These are phyloP conservation scores for Bacidia rubella DNA, from an alignment of 495 filamentous ascomycete genomes.

Conservation along the genomic window DNA sequence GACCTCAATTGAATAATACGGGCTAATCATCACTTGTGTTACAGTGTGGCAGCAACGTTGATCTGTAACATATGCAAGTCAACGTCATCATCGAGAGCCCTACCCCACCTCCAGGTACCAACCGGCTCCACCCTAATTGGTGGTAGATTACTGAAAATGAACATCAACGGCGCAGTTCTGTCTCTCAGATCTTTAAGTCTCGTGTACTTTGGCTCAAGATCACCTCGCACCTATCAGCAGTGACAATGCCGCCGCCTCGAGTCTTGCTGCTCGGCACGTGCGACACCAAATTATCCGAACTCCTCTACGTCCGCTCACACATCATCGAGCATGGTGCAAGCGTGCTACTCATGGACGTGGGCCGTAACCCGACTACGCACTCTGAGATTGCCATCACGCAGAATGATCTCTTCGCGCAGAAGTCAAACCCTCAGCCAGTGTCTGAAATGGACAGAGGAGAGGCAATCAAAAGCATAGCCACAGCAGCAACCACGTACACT, in stretches of 20 bases:
- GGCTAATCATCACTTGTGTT: too few species aligned
- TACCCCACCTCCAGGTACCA: too few species aligned
- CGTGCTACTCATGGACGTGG: conserved; percentile 44
- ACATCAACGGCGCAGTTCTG: too few species aligned
- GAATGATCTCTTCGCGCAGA: conserved; percentile 21
- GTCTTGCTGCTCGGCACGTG: conserved; percentile 51
- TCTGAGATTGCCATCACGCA: conserved; percentile 35
- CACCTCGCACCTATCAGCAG: neutral
- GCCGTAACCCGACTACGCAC: conserved; percentile 29
- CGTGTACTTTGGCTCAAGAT: too few species aligned
- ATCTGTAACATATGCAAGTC: too few species aligned
- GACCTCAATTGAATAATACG: too few species aligned
- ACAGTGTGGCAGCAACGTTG: too few species aligned
- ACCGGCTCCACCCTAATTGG: too few species aligned
- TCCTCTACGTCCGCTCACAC: conserved; percentile 40
- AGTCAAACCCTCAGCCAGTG: too few species aligned
- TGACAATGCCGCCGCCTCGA: conserved; percentile 19
- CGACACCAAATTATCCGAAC: conserved; percentile 52
- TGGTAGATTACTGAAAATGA: too few species aligned
- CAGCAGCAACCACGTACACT: conserved; percentile 26
- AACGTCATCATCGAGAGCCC: neutral
- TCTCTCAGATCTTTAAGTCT: too few species aligned
- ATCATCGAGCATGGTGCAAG: conserved; percentile 22
- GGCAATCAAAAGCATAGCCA: conserved; percentile 37
- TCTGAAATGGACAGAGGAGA: conserved; percentile 30